Evolutionary conservation across 306 rosid species (phyloP), one percentile per base, ranked within the genome.

Genomic region (Abrus pulchellus): DNA sequence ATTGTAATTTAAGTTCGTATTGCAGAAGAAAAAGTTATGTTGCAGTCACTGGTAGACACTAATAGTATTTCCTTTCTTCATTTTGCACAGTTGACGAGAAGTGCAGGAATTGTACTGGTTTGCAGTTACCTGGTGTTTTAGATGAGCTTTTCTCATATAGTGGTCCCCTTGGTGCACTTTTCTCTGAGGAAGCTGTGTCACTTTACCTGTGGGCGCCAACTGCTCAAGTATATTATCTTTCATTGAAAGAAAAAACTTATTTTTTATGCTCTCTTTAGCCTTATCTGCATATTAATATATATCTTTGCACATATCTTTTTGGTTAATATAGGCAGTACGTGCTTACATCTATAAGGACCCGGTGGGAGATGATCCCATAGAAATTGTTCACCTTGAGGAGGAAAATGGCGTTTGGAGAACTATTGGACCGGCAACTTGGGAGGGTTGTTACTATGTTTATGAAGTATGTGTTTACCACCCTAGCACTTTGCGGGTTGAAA

Each of bases 181-280:
- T 78, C 88, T 82, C 88, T 0, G 82, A 85, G 66, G 97, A 89
- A 70, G 89, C 83, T 47, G 89, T 95, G 77, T 93, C 96, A 13
- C 97, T 95, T 68, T 76, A 87, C 85, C 91, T 95, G 29, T 95
- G 97, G 98, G 98, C 99, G 1, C 99, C 99, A 69, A 95, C 98
- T 56, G 97, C 99, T 52, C 98, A 89, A 81, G 98, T 93, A 91
- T 85, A 38, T 52, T 67, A 63, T 68, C 60, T 79, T 56, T 80
- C 20, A 66, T 54, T 14, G n/a, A 32, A 68, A 69, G 56, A 34
- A 9, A 62, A 30, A 9, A n/a, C 55, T 47, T 38, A 11, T 56
- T 34, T 13, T 33, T 4, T 8, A 33, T 71, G 53, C 50, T 74
- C 29, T 74, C 29, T 49, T 47, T 76, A 33, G 44, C 55, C 65